A percentile compares a stretch with the other conserved stretches of the same genome.
Conservation (phyloP, 2,329 filamentous ascomycete species). For the Penicillium verrucosum region DNA sequence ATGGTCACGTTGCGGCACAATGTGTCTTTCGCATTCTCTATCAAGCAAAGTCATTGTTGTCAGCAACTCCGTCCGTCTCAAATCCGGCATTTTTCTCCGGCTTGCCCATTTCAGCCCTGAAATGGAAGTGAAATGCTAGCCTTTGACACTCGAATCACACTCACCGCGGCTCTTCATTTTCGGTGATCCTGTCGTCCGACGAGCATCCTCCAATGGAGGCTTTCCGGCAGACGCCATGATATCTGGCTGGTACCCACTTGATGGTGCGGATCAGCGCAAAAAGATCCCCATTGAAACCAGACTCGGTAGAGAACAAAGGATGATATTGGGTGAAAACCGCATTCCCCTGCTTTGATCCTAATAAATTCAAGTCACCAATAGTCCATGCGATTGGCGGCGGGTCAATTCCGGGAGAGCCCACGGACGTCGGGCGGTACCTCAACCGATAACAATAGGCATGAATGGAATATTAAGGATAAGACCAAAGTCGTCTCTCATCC, state of each 20-base stretch:
- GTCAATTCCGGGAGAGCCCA: constrained; percentile 17
- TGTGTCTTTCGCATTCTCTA: constrained; percentile 79
- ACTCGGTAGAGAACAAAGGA: constrained; percentile 28
- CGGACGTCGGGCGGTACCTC: constrained; percentile 8
- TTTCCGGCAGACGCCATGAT: constrained; percentile 45
- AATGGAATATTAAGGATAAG: constrained; percentile 15
- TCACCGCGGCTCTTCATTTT: constrained; percentile 50
- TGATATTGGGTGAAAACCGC: constrained; percentile 31
- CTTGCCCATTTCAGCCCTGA: constrained; percentile 2
- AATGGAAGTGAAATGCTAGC: neutral
- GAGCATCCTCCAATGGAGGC: constrained; percentile 45
- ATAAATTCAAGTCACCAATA: constrained; percentile 13
- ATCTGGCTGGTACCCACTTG: constrained; percentile 30
- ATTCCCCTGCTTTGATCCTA: constrained; percentile 34
- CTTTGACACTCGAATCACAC: constrained; percentile 14
- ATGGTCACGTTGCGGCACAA: constrained; percentile 90
- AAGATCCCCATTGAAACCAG: constrained; percentile 41
- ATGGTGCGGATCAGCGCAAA: constrained; percentile 36
- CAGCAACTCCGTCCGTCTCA: constrained; percentile 6
- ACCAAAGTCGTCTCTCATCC: constrained; percentile 16
- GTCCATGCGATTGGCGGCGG: constrained; percentile 17
- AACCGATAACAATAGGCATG: constrained; percentile 7
- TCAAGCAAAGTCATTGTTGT: constrained; percentile 1
- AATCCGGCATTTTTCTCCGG: neutral
- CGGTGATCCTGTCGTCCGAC: constrained; percentile 46